phyloP scores from a whole-genome alignment of 1,284 basidiomycete species.

The Marasmius oreades region DNA sequence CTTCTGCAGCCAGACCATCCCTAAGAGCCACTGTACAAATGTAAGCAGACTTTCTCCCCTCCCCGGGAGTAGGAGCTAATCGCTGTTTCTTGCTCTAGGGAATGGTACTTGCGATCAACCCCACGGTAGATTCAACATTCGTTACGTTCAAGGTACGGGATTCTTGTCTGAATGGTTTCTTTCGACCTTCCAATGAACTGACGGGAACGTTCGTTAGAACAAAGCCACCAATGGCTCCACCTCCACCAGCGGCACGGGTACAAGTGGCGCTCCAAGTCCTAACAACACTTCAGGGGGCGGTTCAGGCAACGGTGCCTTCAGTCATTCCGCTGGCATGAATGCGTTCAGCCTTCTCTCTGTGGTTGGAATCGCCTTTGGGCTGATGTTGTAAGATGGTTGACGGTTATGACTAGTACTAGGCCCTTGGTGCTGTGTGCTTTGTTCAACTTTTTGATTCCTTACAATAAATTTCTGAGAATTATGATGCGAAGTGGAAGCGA shows the following conservation, averaged over 20 bases:
- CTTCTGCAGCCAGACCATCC: conserved; percentile 42
- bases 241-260: neutral
- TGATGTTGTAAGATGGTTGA: conserved; percentile 24
- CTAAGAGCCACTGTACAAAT: conserved; percentile 11
- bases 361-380: conserved; percentile 32
- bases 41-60: neutral
- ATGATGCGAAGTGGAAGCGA: too few species aligned
- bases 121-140: conserved; percentile 39
- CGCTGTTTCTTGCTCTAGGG: conserved; percentile 32
- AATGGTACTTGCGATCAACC: conserved; percentile 54
- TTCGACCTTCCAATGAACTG: too few species aligned
- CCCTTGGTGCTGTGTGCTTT: too few species aligned
- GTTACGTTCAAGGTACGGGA: conserved; percentile 37
- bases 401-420: too few species aligned
- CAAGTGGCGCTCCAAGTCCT: neutral
- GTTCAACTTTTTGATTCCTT: too few species aligned
- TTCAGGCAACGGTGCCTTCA: conserved; percentile 13
- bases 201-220: too few species aligned
- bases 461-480: too few species aligned
- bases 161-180: too few species aligned
- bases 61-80: neutral
- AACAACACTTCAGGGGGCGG: too few species aligned
- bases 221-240: conserved; percentile 18
- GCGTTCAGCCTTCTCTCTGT: conserved; percentile 28
- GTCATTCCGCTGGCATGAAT: conserved; percentile 18